A percentile compares a stretch with the other conserved stretches of the same genome.
These are phyloP conservation scores for Penicillium canariense DNA, from an alignment of 495 filamentous ascomycete genomes.

Conservation along the genomic window DNA sequence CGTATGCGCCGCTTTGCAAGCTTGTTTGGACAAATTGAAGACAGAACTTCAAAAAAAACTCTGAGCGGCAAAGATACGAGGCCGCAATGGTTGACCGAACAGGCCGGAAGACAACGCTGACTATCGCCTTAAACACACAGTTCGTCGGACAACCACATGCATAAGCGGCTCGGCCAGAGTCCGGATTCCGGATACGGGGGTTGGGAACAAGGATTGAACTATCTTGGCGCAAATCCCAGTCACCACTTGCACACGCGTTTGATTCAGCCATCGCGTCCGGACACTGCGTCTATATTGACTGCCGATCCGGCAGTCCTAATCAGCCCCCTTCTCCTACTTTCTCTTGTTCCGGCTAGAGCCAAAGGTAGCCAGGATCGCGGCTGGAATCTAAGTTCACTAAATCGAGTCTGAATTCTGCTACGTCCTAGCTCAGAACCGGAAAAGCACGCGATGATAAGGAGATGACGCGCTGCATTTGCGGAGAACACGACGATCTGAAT, in stretches of 20 bases:
- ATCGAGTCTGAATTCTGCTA: not conserved
- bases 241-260: constrained; percentile 9
- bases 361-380: not conserved
- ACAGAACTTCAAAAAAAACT: not conserved
- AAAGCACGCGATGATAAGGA: constrained; percentile 1
- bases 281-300: constrained; percentile 15
- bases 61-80: not conserved
- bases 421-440: not conserved
- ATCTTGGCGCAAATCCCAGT: constrained; percentile 19
- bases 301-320: constrained; percentile 20
- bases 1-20: not conserved
- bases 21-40: not conserved
- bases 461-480: not conserved
- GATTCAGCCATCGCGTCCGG: constrained; percentile 14
- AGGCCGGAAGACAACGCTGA: not conserved
- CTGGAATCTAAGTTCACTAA: constrained; percentile 5
- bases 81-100: not conserved
- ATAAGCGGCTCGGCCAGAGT: constrained; percentile 20
- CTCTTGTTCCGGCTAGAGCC: not conserved
- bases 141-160: constrained; percentile 13
- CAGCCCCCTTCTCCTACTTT: not conserved
- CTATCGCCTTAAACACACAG: not conserved
- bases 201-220: constrained; percentile 3
- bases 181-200: constrained; percentile 4
- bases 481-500: not conserved